phyloP scores from a whole-genome alignment of 495 filamentous ascomycete species.

The Xylaria castorea region DNA sequence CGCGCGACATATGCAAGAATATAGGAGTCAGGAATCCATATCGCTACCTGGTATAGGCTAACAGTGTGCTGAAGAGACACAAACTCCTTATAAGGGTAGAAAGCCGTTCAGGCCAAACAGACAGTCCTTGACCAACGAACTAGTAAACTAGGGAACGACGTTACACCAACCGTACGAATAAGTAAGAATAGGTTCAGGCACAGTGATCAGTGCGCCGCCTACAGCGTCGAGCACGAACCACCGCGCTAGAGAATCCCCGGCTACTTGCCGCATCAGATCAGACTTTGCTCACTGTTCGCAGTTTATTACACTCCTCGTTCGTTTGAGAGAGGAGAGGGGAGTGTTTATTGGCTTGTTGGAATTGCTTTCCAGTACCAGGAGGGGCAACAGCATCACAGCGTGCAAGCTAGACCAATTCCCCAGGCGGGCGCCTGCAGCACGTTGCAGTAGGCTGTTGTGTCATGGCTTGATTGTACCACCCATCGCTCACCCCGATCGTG shows the following conservation, averaged over 20 bases:
- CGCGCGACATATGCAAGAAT: not conserved
- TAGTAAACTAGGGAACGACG: not conserved
- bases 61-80: not conserved
- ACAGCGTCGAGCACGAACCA: conserved; percentile 2
- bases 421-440: conserved; percentile 10
- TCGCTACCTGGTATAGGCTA: not conserved
- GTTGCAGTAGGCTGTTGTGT: conserved; percentile 1
- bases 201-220: not conserved
- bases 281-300: not conserved
- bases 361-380: not conserved
- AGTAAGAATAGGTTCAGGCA: not conserved
- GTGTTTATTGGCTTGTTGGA: not conserved
- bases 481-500: not conserved
- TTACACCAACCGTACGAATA: not conserved
- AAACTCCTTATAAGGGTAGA: not conserved
- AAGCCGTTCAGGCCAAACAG: not conserved
- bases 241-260: not conserved
- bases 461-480: not conserved
- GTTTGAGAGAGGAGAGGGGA: not conserved
- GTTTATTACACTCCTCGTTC: not conserved
- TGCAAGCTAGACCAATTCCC: not conserved
- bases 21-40: not conserved
- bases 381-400: not conserved
- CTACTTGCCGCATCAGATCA: conserved; percentile 17
- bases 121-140: not conserved